Conservation (phyloP, 495 filamentous ascomycete species). For the Lasiosphaeria hispida region DNA sequence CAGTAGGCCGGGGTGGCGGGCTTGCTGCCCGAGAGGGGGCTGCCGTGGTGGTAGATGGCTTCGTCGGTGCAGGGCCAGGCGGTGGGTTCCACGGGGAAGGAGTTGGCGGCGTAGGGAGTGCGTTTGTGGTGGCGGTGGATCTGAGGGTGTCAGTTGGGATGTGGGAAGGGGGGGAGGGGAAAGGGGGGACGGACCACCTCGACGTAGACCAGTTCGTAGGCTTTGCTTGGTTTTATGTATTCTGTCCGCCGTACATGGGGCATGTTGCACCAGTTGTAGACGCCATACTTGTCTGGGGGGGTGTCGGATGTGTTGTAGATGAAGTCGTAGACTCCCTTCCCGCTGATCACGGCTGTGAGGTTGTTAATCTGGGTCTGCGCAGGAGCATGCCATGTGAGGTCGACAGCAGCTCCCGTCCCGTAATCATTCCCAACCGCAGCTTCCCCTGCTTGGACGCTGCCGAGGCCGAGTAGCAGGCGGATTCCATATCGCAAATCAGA, state of each 20-base stretch:
- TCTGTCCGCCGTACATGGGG: constrained; percentile 61
- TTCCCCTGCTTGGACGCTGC: background rate
- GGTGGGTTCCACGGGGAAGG: constrained; percentile 63
- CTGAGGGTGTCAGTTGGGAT: constrained; percentile 27
- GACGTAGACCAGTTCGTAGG: constrained; percentile 61
- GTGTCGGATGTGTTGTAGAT: constrained; percentile 59
- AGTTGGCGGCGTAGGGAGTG: constrained; percentile 66
- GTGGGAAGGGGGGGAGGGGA: background rate
- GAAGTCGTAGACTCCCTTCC: constrained; percentile 59
- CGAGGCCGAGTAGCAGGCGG: no score
- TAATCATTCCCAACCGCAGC: background rate
- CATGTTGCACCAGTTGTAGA: constrained; percentile 77
- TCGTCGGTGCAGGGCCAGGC: constrained; percentile 63
- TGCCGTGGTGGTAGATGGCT: constrained; percentile 60
- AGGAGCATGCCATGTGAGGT: constrained; percentile 59
- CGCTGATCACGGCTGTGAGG: constrained; percentile 48
- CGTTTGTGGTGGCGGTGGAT: constrained; percentile 74
- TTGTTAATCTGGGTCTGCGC: constrained; percentile 56
- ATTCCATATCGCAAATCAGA: no score
- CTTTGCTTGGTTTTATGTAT: constrained; percentile 48
- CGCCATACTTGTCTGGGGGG: constrained; percentile 48
- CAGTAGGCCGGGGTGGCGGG: constrained; percentile 52
- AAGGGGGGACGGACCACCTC: constrained; percentile 56
- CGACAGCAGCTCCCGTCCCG: constrained; percentile 23
- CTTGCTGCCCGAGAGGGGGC: constrained; percentile 41